Evolutionary conservation across 495 filamentous ascomycete genomes (phyloP).

Genomic region (Xylaria longipes): DNA sequence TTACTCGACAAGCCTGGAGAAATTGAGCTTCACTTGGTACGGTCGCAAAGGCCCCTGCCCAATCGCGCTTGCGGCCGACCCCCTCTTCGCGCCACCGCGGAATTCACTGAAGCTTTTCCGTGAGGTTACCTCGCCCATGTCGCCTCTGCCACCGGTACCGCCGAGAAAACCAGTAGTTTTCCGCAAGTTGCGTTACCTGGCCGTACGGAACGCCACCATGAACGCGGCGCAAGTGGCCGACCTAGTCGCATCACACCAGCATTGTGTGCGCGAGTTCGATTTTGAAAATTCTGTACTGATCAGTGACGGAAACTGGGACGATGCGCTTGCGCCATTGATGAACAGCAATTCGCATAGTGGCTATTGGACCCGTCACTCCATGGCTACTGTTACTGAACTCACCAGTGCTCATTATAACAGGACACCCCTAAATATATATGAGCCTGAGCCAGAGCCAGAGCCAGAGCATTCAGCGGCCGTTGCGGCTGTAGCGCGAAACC

Average conservation of each 20-base stretch:
- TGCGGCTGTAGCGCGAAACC: slow-evolving; percentile 46
- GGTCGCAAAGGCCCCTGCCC: slow-evolving; percentile 72
- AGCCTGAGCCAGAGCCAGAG: slow-evolving; percentile 2
- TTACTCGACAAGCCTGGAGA: slow-evolving; percentile 66
- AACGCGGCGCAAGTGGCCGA: slow-evolving; percentile 68
- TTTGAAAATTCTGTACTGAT: slow-evolving; percentile 72
- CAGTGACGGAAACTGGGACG: slow-evolving; percentile 71
- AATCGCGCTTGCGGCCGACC: slow-evolving; percentile 67
- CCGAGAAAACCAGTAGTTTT: slow-evolving; percentile 59
- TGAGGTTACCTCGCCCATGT: slow-evolving; percentile 62
- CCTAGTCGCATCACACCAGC: slow-evolving; percentile 66
- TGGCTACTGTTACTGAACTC: slow-evolving; percentile 36
- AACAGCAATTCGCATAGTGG: slow-evolving; percentile 38
- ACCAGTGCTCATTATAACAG: slow-evolving; percentile 15
- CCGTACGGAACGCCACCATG: slow-evolving; percentile 70
- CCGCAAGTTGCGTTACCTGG: slow-evolving; percentile 64
- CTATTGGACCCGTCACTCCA: slow-evolving; percentile 51
- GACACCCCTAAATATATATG: slow-evolving; percentile 8
- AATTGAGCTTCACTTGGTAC: slow-evolving; percentile 73
- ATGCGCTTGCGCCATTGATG: slow-evolving; percentile 71
- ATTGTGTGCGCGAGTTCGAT: slow-evolving; percentile 70
- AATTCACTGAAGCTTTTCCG: slow-evolving; percentile 57
- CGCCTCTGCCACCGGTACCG: slow-evolving; percentile 53
- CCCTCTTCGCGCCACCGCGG: slow-evolving; percentile 61
- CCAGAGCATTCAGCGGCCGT: slow-evolving; percentile 48